These are phyloP conservation scores for Auriscalpium microsporum DNA, from an alignment of 768 basidiomycete genomes.

Conservation along the genomic window DNA sequence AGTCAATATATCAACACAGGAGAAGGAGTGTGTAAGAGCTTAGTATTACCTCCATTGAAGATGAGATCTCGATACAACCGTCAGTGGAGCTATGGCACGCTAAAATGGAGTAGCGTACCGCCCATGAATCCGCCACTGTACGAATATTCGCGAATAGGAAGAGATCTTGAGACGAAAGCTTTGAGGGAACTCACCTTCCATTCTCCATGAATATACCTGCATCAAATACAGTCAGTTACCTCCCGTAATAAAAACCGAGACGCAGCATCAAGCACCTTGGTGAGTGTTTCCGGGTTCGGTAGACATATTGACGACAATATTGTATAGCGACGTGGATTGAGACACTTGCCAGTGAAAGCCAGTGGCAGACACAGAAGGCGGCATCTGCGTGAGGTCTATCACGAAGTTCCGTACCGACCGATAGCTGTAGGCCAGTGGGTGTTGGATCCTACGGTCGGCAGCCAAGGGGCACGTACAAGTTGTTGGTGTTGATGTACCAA, in stretches of 20 bases:
- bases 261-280: slow-evolving; percentile 38
- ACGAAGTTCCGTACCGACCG: slow-evolving; percentile 68
- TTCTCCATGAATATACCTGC: slow-evolving; percentile 67
- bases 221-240: background rate
- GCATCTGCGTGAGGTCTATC: slow-evolving; percentile 56
- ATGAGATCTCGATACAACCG: slow-evolving; percentile 26
- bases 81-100: background rate
- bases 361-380: slow-evolving; percentile 47
- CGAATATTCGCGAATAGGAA: no score
- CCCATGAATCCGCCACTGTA: slow-evolving; percentile 38
- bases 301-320: slow-evolving; percentile 70
- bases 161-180: background rate
- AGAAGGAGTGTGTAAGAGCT: slow-evolving; percentile 15
- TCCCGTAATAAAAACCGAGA: background rate
- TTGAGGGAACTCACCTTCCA: slow-evolving; percentile 33
- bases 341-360: slow-evolving; percentile 82
- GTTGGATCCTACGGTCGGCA: background rate
- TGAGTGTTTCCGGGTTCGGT: slow-evolving; percentile 53
- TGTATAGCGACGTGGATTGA: slow-evolving; percentile 66
- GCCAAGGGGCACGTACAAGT: slow-evolving; percentile 40
- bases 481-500: slow-evolving; percentile 53
- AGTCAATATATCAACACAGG: slow-evolving; percentile 5
- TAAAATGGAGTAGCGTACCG: slow-evolving; percentile 30
- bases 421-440: slow-evolving; percentile 33
- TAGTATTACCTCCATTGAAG: slow-evolving; percentile 31